Base-by-base conservation (phyloP, 2,329 filamentous ascomycete species). In the Stromatinia cepivora region DNA sequence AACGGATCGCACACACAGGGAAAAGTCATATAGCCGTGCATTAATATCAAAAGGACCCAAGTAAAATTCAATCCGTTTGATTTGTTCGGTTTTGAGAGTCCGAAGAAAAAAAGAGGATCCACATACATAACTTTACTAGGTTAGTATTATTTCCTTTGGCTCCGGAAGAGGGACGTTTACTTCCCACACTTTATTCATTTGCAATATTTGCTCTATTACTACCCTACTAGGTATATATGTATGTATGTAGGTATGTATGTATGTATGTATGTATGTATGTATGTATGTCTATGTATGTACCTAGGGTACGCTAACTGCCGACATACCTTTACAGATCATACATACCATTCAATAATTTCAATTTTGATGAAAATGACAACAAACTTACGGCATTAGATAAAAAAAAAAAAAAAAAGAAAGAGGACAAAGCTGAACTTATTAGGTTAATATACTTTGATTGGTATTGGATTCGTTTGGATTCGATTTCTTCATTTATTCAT, bases 291-390 rank as follows among this genome's bases (percentile, higher is more conserved):
- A n/a, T n/a, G n/a, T n/a, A n/a, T n/a, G n/a, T n/a, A n/a, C n/a
- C n/a, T n/a, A n/a, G n/a, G 39, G 13, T 42, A 17, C 39, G 15
- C 39, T 42, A 42, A 42, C 39, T 48, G 9, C 46, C 20, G 46
- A 17, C 7, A 9, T 48, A 48, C 46, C 31, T 28, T 34, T 31
- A 13, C 53, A 13, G 31, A 31, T 36, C 31, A 57, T 15, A 34
- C 31, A 57, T 4, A 57, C 28, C 54, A 57, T 39, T 22, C n/a
- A 13, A 22, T n/a, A 15, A 36, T 57, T 57, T n/a, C 31, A 15
- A 39, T n/a, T 58, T 58, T n/a, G 56, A 58, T 42, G 34, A 42
- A 42, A 42, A 58, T 58, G 56, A 58, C 34, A 39, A 58, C 34
- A 58, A 58, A 58, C 34, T 42, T 58, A 58, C 34, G 22, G n/a